These are phyloP conservation scores for Daldinia sp. DNA, from an alignment of 2,329 filamentous ascomycete species.

Conservation along the genomic window DNA sequence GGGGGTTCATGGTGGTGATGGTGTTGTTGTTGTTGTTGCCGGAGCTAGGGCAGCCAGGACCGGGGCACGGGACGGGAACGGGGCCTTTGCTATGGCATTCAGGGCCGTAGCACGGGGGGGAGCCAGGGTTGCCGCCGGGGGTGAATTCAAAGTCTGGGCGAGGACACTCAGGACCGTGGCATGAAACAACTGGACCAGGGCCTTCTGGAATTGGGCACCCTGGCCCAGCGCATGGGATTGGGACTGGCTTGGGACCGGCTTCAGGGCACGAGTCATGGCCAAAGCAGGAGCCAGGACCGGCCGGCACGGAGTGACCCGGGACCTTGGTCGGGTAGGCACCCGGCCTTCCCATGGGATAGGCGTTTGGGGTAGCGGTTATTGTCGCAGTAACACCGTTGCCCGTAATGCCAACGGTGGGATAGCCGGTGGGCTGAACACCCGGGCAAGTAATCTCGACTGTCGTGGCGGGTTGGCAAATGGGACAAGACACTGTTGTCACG, in stretches of 20 bases:
- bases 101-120: neutral
- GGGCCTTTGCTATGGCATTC: neutral
- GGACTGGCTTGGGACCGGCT: neutral
- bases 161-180: neutral
- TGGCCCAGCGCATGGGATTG: neutral
- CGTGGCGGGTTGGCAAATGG: constrained; percentile 43
- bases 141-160: neutral
- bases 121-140: neutral
- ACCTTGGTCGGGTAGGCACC: constrained; percentile 2
- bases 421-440: constrained; percentile 44
- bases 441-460: constrained; percentile 51
- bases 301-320: neutral
- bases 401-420: constrained; percentile 42
- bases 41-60: neutral
- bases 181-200: neutral
- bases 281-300: neutral
- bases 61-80: neutral
- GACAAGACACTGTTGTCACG: constrained; percentile 50
- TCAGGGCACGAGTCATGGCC: neutral
- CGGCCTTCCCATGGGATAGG: constrained; percentile 10
- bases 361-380: constrained; percentile 30
- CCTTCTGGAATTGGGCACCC: neutral
- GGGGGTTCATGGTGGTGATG: constrained; percentile 32
- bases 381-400: constrained; percentile 51
- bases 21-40: constrained; percentile 27